These are phyloP conservation scores for Candida silvatica DNA, from an alignment of 805 yeast species.

Conservation along the genomic window DNA sequence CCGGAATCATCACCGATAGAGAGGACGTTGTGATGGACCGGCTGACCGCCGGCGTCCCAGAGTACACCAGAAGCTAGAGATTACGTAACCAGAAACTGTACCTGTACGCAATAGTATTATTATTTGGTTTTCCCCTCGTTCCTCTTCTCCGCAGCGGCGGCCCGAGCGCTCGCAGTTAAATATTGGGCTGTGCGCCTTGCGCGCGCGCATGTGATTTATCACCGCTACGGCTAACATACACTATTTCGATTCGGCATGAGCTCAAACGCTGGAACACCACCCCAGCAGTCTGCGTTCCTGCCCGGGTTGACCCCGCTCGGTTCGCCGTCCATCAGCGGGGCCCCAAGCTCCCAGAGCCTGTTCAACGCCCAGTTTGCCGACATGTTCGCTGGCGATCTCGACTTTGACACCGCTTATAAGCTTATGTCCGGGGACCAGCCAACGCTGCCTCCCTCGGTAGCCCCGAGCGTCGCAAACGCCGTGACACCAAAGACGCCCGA, in stretches of 20 bases:
- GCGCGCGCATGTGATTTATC: too few species aligned
- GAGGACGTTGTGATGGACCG: conserved; percentile 13
- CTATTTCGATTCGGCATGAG: too few species aligned
- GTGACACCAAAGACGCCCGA: conserved; percentile 1
- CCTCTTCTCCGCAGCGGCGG: too few species aligned
- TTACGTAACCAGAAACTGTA: too few species aligned
- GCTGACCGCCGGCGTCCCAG: conserved; percentile 3
- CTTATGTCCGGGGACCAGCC: conserved; percentile 19
- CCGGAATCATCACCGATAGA: conserved; percentile 41
- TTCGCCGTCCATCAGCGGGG: background rate
- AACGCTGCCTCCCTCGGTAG: background rate
- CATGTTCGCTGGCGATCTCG: conserved; percentile 21
- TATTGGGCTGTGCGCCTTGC: too few species aligned
- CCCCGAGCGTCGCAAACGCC: conserved; percentile 2
- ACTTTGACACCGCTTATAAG: conserved; percentile 29
- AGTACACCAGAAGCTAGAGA: background rate
- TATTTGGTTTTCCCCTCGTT: too few species aligned
- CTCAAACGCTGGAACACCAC: too few species aligned
- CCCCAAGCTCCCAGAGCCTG: background rate
- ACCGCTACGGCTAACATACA: too few species aligned
- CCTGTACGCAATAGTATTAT: too few species aligned
- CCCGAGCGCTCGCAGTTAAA: too few species aligned
- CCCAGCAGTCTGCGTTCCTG: too few species aligned
- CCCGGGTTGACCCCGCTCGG: background rate
- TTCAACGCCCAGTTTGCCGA: background rate